Evolutionary conservation across 2,329 filamentous ascomycete species (phyloP).

Genomic region (Paracoccidioides lutzii): DNA sequence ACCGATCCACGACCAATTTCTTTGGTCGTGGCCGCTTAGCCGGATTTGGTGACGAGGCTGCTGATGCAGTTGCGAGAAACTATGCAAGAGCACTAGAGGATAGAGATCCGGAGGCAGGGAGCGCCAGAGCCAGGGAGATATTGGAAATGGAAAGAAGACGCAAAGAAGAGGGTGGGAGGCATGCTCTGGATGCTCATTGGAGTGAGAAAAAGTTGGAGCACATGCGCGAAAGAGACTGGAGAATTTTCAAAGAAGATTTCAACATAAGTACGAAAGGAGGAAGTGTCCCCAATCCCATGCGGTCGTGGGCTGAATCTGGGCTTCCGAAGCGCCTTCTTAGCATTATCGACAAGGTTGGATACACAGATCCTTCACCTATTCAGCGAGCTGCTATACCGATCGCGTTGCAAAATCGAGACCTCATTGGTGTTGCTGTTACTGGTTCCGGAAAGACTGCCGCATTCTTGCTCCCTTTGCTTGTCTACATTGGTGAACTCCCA

Average conservation of each 20-base stretch:
- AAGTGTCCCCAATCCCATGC: conserved; percentile 88
- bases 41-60: conserved; percentile 49
- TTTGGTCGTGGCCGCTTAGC: conserved; percentile 56
- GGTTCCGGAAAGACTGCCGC: conserved; percentile 97
- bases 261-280: conserved; percentile 92
- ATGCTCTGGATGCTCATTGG: conserved; percentile 84
- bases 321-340: conserved; percentile 66
- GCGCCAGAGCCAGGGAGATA: conserved; percentile 62
- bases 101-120: conserved; percentile 63
- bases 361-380: conserved; percentile 81
- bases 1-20: conserved; percentile 53
- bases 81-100: conserved; percentile 59
- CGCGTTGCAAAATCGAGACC: conserved; percentile 76
- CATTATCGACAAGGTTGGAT: conserved; percentile 73
- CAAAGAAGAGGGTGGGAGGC: conserved; percentile 58
- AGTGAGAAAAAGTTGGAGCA: conserved; percentile 81
- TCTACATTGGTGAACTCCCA: conserved; percentile 86
- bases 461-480: conserved; percentile 79
- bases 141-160: conserved; percentile 73
- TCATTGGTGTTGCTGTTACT: conserved; percentile 96
- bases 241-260: conserved; percentile 99
- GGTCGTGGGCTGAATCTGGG: conserved; percentile 75
- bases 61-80: conserved; percentile 38
- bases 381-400: conserved; percentile 93
- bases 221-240: conserved; percentile 97